Evolutionary conservation across 106 monocot species (phyloP).

Genomic region (Dioscorea alata): DNA sequence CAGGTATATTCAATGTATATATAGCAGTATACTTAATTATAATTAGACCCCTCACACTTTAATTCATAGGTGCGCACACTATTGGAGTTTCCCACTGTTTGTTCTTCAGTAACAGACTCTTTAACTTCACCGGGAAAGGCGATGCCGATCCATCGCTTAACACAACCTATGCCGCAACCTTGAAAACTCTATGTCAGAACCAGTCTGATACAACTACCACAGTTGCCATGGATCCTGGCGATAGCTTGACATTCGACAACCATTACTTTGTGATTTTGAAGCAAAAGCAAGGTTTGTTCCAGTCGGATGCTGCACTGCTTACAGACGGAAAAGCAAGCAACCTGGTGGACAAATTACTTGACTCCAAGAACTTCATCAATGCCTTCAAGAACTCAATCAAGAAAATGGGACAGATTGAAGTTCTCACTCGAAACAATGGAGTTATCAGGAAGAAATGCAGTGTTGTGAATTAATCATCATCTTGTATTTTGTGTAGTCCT

Average conservation of each 20-base stretch:
- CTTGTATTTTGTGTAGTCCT: too few species aligned
- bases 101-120: conserved; percentile 30
- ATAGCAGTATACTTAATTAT: neutral
- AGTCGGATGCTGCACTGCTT: conserved; percentile 20
- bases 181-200: conserved; percentile 19
- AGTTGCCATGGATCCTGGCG: conserved; percentile 35
- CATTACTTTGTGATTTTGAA: conserved; percentile 21
- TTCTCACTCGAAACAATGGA: conserved; percentile 28
- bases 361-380: conserved; percentile 15
- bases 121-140: conserved; percentile 42
- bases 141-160: conserved; percentile 34
- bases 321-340: conserved; percentile 4
- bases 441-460: conserved; percentile 37
- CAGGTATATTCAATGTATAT: conserved; percentile 19
- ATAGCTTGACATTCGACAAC: conserved; percentile 21
- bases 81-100: conserved; percentile 37
- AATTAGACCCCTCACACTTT: too few species aligned
- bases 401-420: conserved; percentile 28
- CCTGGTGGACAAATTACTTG: conserved; percentile 20
- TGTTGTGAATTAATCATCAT: conserved; percentile 7
- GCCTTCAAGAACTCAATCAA: conserved; percentile 41
- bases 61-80: conserved; percentile 35
- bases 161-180: conserved; percentile 13
- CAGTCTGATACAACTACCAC: conserved; percentile 11
- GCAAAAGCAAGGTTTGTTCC: conserved; percentile 20